Evolutionary conservation across 2,329 filamentous ascomycete species (phyloP).

Genomic region (Sporothrix schenckii): DNA sequence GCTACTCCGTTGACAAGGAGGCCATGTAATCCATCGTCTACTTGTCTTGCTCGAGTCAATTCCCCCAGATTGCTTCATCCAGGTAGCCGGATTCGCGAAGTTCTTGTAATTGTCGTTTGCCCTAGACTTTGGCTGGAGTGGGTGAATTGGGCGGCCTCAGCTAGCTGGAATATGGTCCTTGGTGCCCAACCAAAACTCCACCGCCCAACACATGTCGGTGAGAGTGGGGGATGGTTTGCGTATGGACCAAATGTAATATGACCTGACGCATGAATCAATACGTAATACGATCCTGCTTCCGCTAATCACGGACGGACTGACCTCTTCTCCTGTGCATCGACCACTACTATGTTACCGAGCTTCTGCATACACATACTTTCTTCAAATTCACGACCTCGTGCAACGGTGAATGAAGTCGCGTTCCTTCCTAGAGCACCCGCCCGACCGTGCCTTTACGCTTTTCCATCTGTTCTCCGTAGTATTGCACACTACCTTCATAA

Average conservation of each 20-base stretch:
- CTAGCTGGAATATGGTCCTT: neutral
- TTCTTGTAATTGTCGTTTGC: neutral
- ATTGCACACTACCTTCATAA: slow-evolving; percentile 37
- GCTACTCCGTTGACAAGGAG: neutral
- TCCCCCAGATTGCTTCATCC: neutral
- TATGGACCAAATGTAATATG: neutral
- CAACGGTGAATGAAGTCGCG: neutral
- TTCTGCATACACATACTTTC: no score
- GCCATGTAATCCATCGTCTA: neutral
- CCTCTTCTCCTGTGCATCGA: no score
- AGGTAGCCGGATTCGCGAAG: no score
- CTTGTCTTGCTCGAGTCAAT: neutral
- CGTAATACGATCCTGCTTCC: no score
- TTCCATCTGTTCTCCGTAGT: neutral
- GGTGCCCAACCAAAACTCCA: slow-evolving; percentile 5
- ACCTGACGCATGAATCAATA: neutral
- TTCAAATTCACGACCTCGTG: no score
- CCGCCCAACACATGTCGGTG: neutral
- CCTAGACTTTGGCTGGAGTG: neutral
- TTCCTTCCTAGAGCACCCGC: neutral
- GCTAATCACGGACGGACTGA: no score
- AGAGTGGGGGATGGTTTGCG: neutral
- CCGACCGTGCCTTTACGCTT: neutral
- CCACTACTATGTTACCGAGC: no score
- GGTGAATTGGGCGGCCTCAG: slow-evolving; percentile 12